Percentiles rank a stretch among this genome's conserved stretches.
Evolutionary conservation across 805 yeast species (phyloP).

Genomic region (Suhomyces kilbournensis): DNA sequence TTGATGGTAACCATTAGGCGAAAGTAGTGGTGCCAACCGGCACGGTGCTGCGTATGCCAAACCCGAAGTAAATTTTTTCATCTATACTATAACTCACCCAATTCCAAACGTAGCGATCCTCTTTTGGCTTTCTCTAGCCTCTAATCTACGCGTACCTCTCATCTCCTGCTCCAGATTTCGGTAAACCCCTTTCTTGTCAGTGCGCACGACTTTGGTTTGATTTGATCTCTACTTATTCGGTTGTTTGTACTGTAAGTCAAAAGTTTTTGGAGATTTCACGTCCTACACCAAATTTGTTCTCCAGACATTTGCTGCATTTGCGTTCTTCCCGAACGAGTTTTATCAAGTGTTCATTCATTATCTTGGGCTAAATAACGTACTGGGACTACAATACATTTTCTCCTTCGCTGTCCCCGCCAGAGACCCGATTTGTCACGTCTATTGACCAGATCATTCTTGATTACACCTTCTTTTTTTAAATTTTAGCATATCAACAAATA

Average conservation of each 20-base stretch:
- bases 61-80: background rate
- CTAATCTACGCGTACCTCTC: background rate
- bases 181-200: background rate
- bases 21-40: background rate
- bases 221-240: constrained; percentile 2
- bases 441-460: background rate
- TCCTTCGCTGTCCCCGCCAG: background rate
- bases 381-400: background rate
- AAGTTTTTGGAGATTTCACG: background rate
- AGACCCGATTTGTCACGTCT: background rate
- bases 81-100: background rate
- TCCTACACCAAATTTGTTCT: background rate
- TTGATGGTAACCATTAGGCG: background rate
- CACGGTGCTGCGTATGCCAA: background rate
- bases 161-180: background rate
- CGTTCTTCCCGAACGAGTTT: background rate
- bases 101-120: background rate
- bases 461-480: background rate
- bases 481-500: background rate
- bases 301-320: background rate
- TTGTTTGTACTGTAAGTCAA: background rate
- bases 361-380: background rate
- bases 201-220: constrained; percentile 4
- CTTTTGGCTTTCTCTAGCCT: background rate
- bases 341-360: background rate